phyloP scores from a whole-genome alignment of 2,329 filamentous ascomycete genomes.

The Helicocarpus griseus region DNA sequence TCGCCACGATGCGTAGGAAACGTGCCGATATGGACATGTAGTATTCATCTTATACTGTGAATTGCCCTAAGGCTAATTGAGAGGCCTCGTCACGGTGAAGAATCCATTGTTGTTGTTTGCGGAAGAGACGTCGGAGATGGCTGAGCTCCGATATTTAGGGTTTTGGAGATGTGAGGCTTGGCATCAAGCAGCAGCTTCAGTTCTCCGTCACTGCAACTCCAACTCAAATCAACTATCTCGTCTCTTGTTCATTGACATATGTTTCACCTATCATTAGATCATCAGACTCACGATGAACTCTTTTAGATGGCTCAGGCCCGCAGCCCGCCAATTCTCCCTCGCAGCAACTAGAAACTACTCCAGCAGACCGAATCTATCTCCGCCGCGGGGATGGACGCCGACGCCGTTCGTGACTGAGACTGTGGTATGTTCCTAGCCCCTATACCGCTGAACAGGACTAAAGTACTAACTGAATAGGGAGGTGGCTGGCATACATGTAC shows the following conservation, averaged over 20 bases:
- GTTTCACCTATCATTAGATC: background rate
- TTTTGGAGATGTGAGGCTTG: too few relatives aligned
- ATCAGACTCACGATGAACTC: slow-evolving; percentile 10
- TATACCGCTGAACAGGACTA: background rate
- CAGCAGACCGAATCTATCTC: slow-evolving; percentile 9
- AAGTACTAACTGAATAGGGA: slow-evolving; percentile 39
- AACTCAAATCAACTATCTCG: too few relatives aligned
- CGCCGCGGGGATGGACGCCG: slow-evolving; percentile 39
- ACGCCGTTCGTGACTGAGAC: slow-evolving; percentile 48
- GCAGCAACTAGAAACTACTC: slow-evolving; percentile 9
- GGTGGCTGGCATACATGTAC: slow-evolving; percentile 70
- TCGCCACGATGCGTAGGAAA: slow-evolving; percentile 26
- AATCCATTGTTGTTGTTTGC: background rate
- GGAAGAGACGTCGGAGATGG: too few relatives aligned
- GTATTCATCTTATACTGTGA: background rate
- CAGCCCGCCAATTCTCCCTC: slow-evolving; percentile 5
- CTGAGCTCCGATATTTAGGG: too few relatives aligned
- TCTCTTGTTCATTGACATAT: too few relatives aligned
- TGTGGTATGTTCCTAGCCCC: slow-evolving; percentile 37
- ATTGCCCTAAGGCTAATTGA: background rate
- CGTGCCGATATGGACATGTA: slow-evolving; percentile 7
- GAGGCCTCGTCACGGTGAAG: background rate
- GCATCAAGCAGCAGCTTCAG: background rate
- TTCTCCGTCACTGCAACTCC: too few relatives aligned
- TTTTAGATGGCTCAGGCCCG: slow-evolving; percentile 8